phyloP scores from a whole-genome alignment of 345 rosid genomes.

The Linum trigynum region DNA sequence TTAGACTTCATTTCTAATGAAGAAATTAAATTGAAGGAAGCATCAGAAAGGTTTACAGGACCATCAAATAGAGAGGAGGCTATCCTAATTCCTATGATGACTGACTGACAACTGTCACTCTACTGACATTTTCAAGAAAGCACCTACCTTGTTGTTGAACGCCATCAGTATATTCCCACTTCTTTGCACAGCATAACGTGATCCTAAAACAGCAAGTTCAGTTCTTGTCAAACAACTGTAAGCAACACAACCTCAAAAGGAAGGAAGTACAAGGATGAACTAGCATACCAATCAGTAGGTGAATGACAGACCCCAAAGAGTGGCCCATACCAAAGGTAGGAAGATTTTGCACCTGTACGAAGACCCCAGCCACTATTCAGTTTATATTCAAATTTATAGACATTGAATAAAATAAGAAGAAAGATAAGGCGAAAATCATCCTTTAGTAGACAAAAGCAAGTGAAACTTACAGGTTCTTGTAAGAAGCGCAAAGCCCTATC shows the following conservation, averaged over 20 bases:
- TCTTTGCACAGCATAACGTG: constrained; percentile 91
- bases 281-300: constrained; percentile 80
- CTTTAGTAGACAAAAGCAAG: no score
- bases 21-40: neutral
- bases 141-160: constrained; percentile 84
- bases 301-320: constrained; percentile 89
- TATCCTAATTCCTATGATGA: neutral
- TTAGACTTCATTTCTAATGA: neutral
- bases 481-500: constrained; percentile 73
- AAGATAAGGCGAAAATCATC: neutral
- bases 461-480: constrained; percentile 57
- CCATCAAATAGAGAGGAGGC: no score
- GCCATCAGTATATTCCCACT: constrained; percentile 80
- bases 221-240: constrained; percentile 10
- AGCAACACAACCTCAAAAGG: constrained; percentile 2
- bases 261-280: constrained; percentile 4
- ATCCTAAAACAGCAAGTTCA: constrained; percentile 41
- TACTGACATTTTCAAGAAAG: constrained; percentile 3
- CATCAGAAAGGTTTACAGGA: neutral
- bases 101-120: neutral
- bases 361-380: constrained; percentile 4
- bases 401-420: neutral
- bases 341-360: constrained; percentile 67
- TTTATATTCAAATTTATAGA: constrained; percentile 1
- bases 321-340: constrained; percentile 93